A percentile compares a stretch with the other conserved stretches of the same genome.
Conservation (phyloP, 2,329 filamentous ascomycete genomes). For the Coleophoma cylindrospora region DNA sequence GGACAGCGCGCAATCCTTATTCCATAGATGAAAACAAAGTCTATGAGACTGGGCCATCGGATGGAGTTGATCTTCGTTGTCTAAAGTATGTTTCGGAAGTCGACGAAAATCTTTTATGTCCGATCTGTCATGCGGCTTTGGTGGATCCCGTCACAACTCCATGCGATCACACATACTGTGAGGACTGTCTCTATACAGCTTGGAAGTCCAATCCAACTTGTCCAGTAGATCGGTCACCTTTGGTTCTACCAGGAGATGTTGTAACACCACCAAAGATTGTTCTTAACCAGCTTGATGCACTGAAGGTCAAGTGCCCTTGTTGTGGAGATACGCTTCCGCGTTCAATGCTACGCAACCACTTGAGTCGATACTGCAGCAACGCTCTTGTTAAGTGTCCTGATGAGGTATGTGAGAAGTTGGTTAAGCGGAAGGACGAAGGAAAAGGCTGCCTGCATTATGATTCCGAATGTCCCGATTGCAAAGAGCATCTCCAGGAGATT, state of each 20-base stretch:
- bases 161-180: constrained; percentile 63
- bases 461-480: constrained; percentile 48
- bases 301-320: constrained; percentile 55
- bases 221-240: constrained; percentile 51
- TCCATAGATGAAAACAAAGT: not conserved
- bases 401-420: constrained; percentile 42
- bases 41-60: not conserved
- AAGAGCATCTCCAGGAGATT: constrained; percentile 37
- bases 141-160: constrained; percentile 55
- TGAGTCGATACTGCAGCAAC: constrained; percentile 51
- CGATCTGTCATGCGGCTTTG: constrained; percentile 53
- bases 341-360: constrained; percentile 50
- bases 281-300: constrained; percentile 54
- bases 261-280: constrained; percentile 37
- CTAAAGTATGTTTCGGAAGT: constrained; percentile 28
- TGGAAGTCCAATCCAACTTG: constrained; percentile 40
- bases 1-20: not conserved
- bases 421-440: constrained; percentile 45
- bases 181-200: constrained; percentile 45
- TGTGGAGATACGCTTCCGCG: constrained; percentile 47
- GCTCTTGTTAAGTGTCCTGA: constrained; percentile 52
- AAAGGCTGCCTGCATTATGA: constrained; percentile 50
- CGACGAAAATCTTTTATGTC: constrained; percentile 33
- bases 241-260: constrained; percentile 29
- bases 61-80: constrained; percentile 25